A percentile compares a stretch with the other conserved stretches of the same genome.
These are phyloP conservation scores for Megacollybia marginata DNA, from an alignment of 768 basidiomycete species.

Conservation along the genomic window DNA sequence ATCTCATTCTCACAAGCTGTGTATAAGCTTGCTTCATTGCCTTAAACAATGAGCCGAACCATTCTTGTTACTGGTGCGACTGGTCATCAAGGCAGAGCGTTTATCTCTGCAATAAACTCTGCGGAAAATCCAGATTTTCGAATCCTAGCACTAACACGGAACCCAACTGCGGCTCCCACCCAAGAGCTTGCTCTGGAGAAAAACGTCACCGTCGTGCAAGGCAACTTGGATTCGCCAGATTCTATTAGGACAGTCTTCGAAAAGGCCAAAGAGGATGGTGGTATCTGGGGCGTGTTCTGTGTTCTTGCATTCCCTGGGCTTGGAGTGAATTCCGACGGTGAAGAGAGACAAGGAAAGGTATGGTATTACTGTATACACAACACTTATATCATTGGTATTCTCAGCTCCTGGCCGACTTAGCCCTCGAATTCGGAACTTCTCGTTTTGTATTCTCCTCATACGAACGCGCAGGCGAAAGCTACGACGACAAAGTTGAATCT, in stretches of 20 bases:
- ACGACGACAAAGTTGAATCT: constrained; percentile 20
- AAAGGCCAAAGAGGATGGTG: constrained; percentile 18
- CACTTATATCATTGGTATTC: background rate
- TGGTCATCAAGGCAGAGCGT: constrained; percentile 27
- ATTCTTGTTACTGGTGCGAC: constrained; percentile 30
- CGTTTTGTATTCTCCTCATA: constrained; percentile 28
- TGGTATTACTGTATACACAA: constrained; percentile 1
- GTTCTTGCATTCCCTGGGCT: constrained; percentile 33
- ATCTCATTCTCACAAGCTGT: too few relatives aligned
- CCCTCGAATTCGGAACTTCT: constrained; percentile 27
- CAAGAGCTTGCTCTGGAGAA: constrained; percentile 14
- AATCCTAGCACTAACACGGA: constrained; percentile 30
- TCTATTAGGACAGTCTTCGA: constrained; percentile 27
- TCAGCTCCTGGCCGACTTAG: constrained; percentile 22
- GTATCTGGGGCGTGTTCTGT: constrained; percentile 32
- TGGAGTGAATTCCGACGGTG: constrained; percentile 29
- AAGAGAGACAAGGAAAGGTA: constrained; percentile 33
- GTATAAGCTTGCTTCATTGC: too few relatives aligned
- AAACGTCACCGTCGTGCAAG: constrained; percentile 26
- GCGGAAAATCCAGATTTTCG: constrained; percentile 16
- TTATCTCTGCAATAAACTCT: constrained; percentile 21
- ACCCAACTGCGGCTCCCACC: constrained; percentile 18
- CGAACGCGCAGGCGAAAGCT: constrained; percentile 29
- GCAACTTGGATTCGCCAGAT: constrained; percentile 22
- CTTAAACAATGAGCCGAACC: background rate